Evolutionary conservation across 1,284 basidiomycete genomes (phyloP), one percentile per base, ranked within the genome.

Genomic region (Acaromyces ingoldii): DNA sequence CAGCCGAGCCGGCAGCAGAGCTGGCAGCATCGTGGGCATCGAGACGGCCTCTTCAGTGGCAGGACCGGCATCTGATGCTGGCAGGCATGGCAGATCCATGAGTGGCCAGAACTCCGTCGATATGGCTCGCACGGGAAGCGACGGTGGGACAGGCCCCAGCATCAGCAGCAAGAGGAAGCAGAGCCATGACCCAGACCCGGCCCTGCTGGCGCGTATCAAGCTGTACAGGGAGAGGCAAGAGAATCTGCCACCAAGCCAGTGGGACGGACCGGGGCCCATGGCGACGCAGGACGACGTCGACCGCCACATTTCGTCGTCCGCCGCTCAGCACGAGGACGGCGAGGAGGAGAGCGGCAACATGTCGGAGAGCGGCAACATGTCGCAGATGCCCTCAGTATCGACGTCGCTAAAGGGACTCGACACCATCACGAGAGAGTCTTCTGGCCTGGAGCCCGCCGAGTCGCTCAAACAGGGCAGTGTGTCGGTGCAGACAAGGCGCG

Each of bases 151-250:
- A 19, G 37, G 37, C 17, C 7, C 37, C 15, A 19, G 10, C 2
- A 11, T 19, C 9, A 24, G 10, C 4, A 24, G 13, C 28, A n/a
- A n/a, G n/a, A n/a, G n/a, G n/a, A n/a, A n/a, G n/a, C n/a, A n/a
- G n/a, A n/a, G n/a, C n/a, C n/a, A n/a, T n/a, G n/a, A n/a, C n/a
- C n/a, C 62, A 1, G 57, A 66, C 34, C 50, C 60, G 21, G 59
- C 61, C 26, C 55, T 70, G 15, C 51, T 70, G 19, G 65, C 65
- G 17, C 56, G 57, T 40, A 70, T 70, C 61, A 70, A 70, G 51
- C 50, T 68, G 19, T 70, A 70, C 36, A 50, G 67, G 46, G 67
- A 67, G 47, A 55, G 65, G 22, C 67, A 70, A 43, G 65, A 70
- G 50, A 65, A 60, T 29, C 53, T 68, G 13, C 59, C 65, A 1